Conservation (phyloP, 208 protist genomes). For the Crithidia sp. region DNA sequence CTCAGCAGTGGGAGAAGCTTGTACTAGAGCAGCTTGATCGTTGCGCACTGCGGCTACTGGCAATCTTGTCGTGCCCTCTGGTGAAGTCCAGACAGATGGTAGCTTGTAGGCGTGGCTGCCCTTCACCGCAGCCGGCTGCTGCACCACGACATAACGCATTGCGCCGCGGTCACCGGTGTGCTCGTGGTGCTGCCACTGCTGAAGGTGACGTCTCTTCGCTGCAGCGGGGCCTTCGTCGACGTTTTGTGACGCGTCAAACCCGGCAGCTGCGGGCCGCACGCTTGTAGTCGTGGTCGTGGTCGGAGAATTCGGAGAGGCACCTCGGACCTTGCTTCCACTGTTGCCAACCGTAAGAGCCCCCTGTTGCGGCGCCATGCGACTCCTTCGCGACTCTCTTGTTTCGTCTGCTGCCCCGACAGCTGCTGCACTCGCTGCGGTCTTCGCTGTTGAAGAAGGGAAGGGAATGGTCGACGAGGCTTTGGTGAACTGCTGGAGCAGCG, state of each 20-base stretch:
- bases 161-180: slow-evolving; percentile 1
- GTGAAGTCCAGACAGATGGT: background rate
- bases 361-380: too few species aligned
- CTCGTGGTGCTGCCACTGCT: background rate
- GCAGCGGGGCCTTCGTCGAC: too few species aligned
- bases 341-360: too few species aligned
- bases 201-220: too few species aligned
- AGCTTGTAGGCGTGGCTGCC: background rate
- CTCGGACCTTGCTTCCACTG: too few species aligned
- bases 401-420: too few species aligned
- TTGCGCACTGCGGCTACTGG: background rate
- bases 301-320: too few species aligned
- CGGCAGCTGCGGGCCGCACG: too few species aligned
- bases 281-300: too few species aligned
- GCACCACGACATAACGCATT: slow-evolving; percentile 24
- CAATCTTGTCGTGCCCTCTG: background rate
- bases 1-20: background rate
- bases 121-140: slow-evolving; percentile 12
- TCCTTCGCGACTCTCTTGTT: too few species aligned
- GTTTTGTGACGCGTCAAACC: too few species aligned
- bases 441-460: background rate
- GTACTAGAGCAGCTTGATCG: background rate
- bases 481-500: slow-evolving; percentile 18
- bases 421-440: too few species aligned
- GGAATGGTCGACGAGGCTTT: background rate